Evolutionary conservation across 2,329 filamentous ascomycete genomes (phyloP), one percentile per base, ranked within the genome.

Genomic region (Scedosporium boydii): DNA sequence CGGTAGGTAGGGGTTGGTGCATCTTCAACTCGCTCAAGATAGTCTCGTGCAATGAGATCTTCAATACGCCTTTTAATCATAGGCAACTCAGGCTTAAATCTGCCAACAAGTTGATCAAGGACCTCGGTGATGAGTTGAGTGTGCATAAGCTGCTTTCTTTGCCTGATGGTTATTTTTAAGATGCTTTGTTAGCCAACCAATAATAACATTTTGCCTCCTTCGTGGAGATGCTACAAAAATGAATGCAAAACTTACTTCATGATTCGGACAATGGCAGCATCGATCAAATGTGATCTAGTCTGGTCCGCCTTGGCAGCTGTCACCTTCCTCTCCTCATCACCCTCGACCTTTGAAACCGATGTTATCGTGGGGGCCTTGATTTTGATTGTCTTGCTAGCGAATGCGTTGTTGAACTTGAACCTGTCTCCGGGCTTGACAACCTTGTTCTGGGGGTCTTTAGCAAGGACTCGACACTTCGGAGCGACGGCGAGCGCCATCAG

Each of bases 291-390:
- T 55, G 82, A 82, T 65, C 90, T 80, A 23, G 84, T 86, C 71
- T 90, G 86, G 67, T 90, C 84, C 67, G 89, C 91, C 78, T 88
- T 89, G 68, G 87, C 83, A 72, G 92, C 87, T 0, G 90, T 93
- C 60, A 85, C 84, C 73, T 85, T 86, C 58, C 86, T 78, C 73
- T 89, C 86, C 3, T 83, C 79, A 66, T 84, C 78, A 60, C 85
- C 91, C 75, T 98, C 93, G 0, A 96, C 89, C 75, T 91, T 95
- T 72, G 91, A 96, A 18, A 87, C 84, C 1, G 87, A 85, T 59
- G 85, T 89, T 67, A 96, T 89, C 4, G 95, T 88, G 23, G 91
- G 91, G 21, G 95, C 90, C 74, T 96, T 96, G 75, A 97, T 91
- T 73, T 90, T 91, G 69, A 95, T 82, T 59, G 89, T 87, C 71